These are phyloP conservation scores for Beauveria brongniartii DNA, from an alignment of 2,329 filamentous ascomycete species.

Conservation along the genomic window DNA sequence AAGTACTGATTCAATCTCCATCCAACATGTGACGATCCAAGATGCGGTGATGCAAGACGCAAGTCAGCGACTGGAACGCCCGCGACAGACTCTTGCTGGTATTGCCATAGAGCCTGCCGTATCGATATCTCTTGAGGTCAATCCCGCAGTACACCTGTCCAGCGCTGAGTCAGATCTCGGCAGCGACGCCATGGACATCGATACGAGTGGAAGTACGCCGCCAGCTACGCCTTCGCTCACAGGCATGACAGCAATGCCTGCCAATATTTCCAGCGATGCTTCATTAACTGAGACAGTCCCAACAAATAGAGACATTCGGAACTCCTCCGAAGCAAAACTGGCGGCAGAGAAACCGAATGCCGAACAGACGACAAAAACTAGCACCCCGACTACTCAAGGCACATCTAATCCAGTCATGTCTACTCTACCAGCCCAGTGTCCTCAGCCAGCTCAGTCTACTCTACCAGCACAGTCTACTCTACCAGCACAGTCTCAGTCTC, in stretches of 20 bases:
- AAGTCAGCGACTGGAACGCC: neutral
- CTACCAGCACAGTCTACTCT: too few species aligned
- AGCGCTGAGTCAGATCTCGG: neutral
- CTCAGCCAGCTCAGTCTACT: too few species aligned
- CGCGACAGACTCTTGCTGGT: neutral
- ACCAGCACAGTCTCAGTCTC: too few species aligned
- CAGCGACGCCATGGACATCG: slow-evolving; percentile 6
- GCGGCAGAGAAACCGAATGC: neutral
- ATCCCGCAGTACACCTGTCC: neutral
- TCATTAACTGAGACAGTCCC: neutral
- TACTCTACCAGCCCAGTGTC: too few species aligned
- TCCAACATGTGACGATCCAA: neutral
- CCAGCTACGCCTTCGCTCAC: neutral
- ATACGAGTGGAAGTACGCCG: neutral
- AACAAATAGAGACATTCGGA: neutral
- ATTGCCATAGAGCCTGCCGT: neutral
- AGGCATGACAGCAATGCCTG: too few species aligned
- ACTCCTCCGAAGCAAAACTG: neutral
- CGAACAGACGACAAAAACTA: neutral
- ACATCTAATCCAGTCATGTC: too few species aligned
- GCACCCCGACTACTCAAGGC: neutral
- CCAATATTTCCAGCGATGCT: too few species aligned
- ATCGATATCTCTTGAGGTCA: too few species aligned
- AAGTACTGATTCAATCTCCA: neutral
- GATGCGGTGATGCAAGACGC: neutral